Conservation (phyloP, 1,139 yeast genomes). For the Zhuliangozyma parablackwelliae region DNA sequence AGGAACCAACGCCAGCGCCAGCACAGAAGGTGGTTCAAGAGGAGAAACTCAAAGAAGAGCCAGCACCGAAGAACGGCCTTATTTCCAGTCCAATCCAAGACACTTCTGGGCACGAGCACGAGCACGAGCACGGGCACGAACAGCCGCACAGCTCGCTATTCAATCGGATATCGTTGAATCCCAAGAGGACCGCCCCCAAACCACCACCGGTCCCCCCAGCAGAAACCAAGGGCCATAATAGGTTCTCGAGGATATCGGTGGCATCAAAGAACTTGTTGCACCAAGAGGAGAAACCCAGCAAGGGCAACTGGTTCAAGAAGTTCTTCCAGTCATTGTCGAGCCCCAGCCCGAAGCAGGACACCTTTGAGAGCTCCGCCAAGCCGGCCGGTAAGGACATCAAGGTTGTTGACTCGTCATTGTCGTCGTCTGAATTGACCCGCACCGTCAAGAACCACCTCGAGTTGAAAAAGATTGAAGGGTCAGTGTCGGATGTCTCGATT, state of each 20-base stretch:
- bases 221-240: conserved; percentile 15
- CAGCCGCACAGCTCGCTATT: conserved; percentile 13
- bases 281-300: conserved; percentile 10
- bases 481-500: conserved; percentile 38
- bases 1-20: conserved; percentile 2
- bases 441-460: conserved; percentile 40
- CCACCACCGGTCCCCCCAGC: conserved; percentile 22
- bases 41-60: too few relatives aligned
- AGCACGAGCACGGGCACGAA: not conserved
- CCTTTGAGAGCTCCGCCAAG: conserved; percentile 6
- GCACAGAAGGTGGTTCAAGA: conserved; percentile 2
- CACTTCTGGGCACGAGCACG: too few relatives aligned
- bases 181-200: conserved; percentile 44
- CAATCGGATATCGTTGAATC: conserved; percentile 33
- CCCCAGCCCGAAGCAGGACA: conserved; percentile 8
- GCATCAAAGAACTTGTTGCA: conserved; percentile 8
- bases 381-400: conserved; percentile 17
- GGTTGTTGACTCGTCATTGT: conserved; percentile 31
- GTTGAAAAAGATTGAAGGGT: conserved; percentile 49
- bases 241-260: conserved; percentile 23
- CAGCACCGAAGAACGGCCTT: too few relatives aligned
- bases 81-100: not conserved
- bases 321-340: conserved; percentile 23
- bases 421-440: conserved; percentile 27
- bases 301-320: conserved; percentile 37